These are phyloP conservation scores for Lithospermum erythrorhizon DNA, from an alignment of 257 asterid genomes.

Conservation along the genomic window DNA sequence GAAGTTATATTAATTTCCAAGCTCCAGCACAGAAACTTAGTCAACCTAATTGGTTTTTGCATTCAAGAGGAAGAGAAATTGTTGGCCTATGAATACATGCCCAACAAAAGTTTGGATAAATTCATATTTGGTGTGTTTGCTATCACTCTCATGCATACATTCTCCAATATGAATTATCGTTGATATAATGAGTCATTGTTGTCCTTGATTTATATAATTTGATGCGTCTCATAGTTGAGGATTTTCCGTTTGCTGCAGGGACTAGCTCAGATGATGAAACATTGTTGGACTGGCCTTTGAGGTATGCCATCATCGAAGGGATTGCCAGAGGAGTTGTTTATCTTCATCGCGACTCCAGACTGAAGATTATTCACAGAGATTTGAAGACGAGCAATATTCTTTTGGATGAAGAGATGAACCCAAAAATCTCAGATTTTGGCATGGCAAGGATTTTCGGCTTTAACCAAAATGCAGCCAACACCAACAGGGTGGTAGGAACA, in stretches of 20 bases:
- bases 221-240: neutral
- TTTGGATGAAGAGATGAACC: conserved; percentile 28
- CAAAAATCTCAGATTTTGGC: conserved; percentile 40
- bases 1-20: conserved; percentile 10
- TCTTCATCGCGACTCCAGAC: conserved; percentile 28
- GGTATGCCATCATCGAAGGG: neutral
- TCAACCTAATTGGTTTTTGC: conserved; percentile 9
- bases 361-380: conserved; percentile 31
- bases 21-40: conserved; percentile 12
- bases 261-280: neutral
- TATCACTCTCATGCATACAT: neutral
- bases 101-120: conserved; percentile 8
- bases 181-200: neutral
- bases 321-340: conserved; percentile 15
- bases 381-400: conserved; percentile 33
- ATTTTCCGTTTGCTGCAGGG: neutral
- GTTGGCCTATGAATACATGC: conserved; percentile 9
- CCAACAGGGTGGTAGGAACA: conserved; percentile 32
- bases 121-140: conserved; percentile 11
- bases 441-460: conserved; percentile 30
- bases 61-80: conserved; percentile 11
- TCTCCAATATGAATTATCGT: neutral
- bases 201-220: neutral
- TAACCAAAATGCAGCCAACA: conserved; percentile 26
- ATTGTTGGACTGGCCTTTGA: neutral